Base-by-base conservation (phyloP, 176 grass and related monocot genomes). In the Thalia dealbata region DNA sequence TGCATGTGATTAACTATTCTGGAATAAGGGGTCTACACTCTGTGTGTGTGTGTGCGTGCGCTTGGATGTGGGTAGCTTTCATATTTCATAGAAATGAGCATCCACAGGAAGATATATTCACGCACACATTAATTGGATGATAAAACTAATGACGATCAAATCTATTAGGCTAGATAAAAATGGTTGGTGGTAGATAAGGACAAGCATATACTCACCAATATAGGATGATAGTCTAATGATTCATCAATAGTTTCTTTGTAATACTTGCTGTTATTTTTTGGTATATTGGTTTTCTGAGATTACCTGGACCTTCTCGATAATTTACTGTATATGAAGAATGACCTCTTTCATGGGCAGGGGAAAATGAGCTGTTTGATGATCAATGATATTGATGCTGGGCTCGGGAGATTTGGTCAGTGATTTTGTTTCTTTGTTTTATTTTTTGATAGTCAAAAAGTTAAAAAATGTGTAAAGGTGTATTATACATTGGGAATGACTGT, bases 361-460 rank as follows among this genome's bases (percentile, higher is more conserved):
- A 96, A 92, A 76, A 76, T 96, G 87, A 96, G 89, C 76, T 92
- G 89, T 79, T 90, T 92, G 77, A 90, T 97, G 93, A 90, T 97
- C 82, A 97, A 97, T 81, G 93, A 97, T 76, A 86, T 97, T 70
- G 93, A 97, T 82, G 93, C 93, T 82, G 89, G 93, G 63, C 85
- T 97, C 70, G 93, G 89, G 73, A 90, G 93, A 90, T 97, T 97
- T 76, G 93, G 93, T 90, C 69, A 50, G 84, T 80, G 26, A 83
- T 81, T 74, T 56, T 50, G 9, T 43, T 44, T 63, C n/a, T 75
- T 41, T 65, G 3, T 65, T 12, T 35, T 10, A 44, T 22, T 32
- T 68, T 42, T 18, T 21, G n/a, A 32, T 44, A 43, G 32, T 3
- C 12, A 32, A 6, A 3, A 24, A 30, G 8, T 3, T 2, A 14